A percentile compares a stretch with the other conserved stretches of the same genome.
Conservation (phyloP, 75 land plant genomes). For the Gnetum montanum region DNA sequence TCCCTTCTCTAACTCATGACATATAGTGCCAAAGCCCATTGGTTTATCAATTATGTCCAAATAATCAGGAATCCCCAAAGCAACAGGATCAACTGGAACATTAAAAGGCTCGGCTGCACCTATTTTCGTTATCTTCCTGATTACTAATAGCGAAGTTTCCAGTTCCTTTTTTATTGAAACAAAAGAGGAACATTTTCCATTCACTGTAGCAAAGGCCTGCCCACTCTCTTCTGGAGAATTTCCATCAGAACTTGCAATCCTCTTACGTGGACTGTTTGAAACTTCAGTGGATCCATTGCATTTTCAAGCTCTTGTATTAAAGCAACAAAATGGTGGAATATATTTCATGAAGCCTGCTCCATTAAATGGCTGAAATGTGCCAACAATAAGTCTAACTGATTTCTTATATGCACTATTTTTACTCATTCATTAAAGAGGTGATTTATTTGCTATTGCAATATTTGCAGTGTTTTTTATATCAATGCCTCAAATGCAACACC, state of each 20-base stretch:
- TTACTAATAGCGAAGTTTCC: conserved; percentile 29
- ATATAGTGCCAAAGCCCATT: conserved; percentile 95
- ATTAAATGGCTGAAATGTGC: too few relatives aligned
- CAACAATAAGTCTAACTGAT: too few relatives aligned
- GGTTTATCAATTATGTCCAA: conserved; percentile 85
- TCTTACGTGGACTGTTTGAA: not conserved
- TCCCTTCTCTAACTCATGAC: conserved; percentile 59
- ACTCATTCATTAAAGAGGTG: too few relatives aligned
- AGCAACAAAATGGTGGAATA: too few relatives aligned
- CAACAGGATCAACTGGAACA: conserved; percentile 83
- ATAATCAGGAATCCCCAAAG: conserved; percentile 90
- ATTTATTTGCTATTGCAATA: too few relatives aligned
- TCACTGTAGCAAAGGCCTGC: not conserved
- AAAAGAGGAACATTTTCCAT: conserved; percentile 1
- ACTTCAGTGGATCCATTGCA: not conserved
- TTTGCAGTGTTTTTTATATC: too few relatives aligned
- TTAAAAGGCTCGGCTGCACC: conserved; percentile 98
- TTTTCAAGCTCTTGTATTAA: too few relatives aligned
- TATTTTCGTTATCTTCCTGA: conserved; percentile 94
- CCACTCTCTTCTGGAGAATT: conserved; percentile 6
- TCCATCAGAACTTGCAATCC: not conserved
- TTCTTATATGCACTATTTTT: too few relatives aligned
- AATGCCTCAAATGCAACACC: too few relatives aligned
- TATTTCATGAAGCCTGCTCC: too few relatives aligned
- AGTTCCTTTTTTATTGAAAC: conserved; percentile 34